A percentile compares a stretch with the other conserved stretches of the same genome.
Conservation (phyloP, 2,329 filamentous ascomycete genomes). For the Xylaria arbuscula region DNA sequence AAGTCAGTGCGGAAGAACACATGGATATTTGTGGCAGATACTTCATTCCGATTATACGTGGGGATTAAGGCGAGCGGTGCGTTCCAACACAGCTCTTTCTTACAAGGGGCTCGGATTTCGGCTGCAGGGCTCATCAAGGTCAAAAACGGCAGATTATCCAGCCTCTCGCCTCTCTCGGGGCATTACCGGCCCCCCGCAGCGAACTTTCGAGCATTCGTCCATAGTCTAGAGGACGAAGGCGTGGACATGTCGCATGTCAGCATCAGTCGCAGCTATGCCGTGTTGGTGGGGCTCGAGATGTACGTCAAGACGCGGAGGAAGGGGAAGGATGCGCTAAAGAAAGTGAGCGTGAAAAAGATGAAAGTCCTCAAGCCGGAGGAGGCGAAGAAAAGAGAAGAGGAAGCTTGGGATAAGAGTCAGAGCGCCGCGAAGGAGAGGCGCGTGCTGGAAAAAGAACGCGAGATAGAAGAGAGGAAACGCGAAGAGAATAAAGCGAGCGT, state of each 20-base stretch:
- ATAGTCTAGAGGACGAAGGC: constrained; percentile 75
- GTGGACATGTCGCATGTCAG: constrained; percentile 84
- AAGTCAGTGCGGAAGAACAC: constrained; percentile 86
- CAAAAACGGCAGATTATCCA: constrained; percentile 80
- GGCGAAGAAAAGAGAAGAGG: constrained; percentile 66
- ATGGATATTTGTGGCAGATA: constrained; percentile 94
- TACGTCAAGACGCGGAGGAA: constrained; percentile 77
- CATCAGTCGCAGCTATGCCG: constrained; percentile 83
- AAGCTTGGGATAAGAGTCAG: constrained; percentile 49
- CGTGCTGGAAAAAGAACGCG: constrained; percentile 27
- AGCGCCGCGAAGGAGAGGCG: constrained; percentile 34
- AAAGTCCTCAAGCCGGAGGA: constrained; percentile 72
- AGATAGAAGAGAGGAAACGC: constrained; percentile 25
- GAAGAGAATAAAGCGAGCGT: constrained; percentile 30
- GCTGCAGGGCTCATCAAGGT: constrained; percentile 88
- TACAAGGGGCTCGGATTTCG: constrained; percentile 83
- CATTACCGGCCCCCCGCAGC: constrained; percentile 87
- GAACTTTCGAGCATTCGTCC: constrained; percentile 86
- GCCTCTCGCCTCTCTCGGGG: constrained; percentile 77
- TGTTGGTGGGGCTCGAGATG: constrained; percentile 83
- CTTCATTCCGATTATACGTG: constrained; percentile 84
- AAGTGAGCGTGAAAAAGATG: constrained; percentile 64
- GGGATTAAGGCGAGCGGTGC: constrained; percentile 89
- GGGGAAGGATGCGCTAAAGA: constrained; percentile 66
- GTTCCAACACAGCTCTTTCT: constrained; percentile 91